Conservation (phyloP, 116 monocot species). For the Cymodocea nodosa region DNA sequence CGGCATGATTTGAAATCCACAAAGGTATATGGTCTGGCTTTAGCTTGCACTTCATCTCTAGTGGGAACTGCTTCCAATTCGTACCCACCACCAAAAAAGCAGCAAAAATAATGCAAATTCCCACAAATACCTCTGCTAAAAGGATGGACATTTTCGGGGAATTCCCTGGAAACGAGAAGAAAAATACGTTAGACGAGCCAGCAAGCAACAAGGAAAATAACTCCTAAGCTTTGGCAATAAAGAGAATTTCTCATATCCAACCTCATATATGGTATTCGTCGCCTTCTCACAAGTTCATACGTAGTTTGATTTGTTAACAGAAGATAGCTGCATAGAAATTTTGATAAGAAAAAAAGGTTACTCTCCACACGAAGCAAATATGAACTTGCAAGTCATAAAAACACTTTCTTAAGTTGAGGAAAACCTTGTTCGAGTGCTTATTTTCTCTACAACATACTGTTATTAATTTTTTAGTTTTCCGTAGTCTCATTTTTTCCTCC, state of each 20-base stretch:
- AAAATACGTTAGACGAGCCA: neutral
- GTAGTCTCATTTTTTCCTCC: no score
- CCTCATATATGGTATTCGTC: constrained; percentile 72
- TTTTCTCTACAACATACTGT: no score
- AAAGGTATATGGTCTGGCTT: constrained; percentile 50
- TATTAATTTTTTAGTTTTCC: no score
- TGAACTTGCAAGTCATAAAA: no score
- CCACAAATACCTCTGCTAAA: constrained; percentile 65
- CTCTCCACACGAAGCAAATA: no score
- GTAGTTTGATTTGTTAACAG: constrained; percentile 95
- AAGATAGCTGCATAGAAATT: constrained; percentile 50
- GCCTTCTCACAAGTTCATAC: constrained; percentile 76
- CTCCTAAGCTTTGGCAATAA: neutral
- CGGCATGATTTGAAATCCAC: constrained; percentile 45
- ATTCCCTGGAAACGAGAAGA: constrained; percentile 33
- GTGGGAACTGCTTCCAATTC: constrained; percentile 64
- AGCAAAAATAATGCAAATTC: constrained; percentile 65
- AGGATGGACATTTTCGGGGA: constrained; percentile 57
- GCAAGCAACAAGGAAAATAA: no score
- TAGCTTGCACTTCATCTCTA: constrained; percentile 52
- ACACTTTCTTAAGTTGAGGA: no score
- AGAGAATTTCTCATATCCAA: constrained; percentile 13
- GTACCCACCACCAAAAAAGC: constrained; percentile 19
- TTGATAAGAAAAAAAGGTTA: neutral
- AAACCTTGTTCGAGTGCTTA: no score